Conservation (phyloP, 805 yeast species). For the Lipomyces mesembrius region DNA sequence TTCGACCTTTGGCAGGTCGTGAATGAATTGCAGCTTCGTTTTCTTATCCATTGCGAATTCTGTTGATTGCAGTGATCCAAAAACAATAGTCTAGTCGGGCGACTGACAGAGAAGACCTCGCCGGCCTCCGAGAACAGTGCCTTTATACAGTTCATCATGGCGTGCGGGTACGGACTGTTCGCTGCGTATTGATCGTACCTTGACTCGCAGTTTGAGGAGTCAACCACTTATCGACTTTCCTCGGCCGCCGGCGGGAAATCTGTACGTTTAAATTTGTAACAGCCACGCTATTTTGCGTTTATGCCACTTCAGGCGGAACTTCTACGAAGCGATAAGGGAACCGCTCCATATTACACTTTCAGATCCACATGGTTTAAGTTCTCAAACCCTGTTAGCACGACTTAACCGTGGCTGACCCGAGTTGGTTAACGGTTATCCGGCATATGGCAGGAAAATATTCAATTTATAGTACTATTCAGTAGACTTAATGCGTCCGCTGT, state of each 20-base stretch:
- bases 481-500: too few relatives aligned
- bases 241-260: background rate
- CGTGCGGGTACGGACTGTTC: background rate
- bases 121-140: background rate
- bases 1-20: slow-evolving; percentile 82
- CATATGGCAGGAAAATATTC: too few relatives aligned
- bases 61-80: background rate
- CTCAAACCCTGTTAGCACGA: too few relatives aligned
- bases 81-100: background rate
- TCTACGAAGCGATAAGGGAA: background rate
- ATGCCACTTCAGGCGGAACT: background rate
- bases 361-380: background rate
- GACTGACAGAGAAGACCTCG: background rate
- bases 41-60: slow-evolving; percentile 26
- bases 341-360: background rate
- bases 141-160: background rate
- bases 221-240: background rate
- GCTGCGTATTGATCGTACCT: background rate
- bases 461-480: too few relatives aligned
- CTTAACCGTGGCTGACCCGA: too few relatives aligned
- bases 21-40: slow-evolving; percentile 52
- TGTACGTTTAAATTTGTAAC: background rate
- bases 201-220: background rate
- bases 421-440: too few relatives aligned
- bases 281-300: background rate